Conservation (phyloP, 768 basidiomycete genomes). For the Plicaturopsis crispa region DNA sequence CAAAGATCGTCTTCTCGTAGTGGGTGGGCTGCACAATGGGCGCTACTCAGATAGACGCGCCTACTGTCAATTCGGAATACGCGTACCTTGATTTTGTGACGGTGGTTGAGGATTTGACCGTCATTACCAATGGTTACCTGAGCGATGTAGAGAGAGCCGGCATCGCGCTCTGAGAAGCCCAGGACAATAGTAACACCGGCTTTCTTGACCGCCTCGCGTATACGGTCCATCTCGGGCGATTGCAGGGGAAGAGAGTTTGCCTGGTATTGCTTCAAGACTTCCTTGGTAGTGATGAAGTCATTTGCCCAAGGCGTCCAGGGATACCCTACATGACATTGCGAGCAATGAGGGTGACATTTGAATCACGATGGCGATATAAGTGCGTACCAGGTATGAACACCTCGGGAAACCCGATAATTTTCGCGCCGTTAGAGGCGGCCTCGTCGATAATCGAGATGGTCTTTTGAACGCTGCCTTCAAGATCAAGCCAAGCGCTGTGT, state of each 20-base stretch:
- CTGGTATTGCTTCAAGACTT: constrained; percentile 20
- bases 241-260: constrained; percentile 21
- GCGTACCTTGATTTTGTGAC: constrained; percentile 22
- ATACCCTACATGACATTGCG: constrained; percentile 14
- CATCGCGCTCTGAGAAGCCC: constrained; percentile 22
- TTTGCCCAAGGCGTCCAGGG: constrained; percentile 25
- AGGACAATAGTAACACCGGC: constrained; percentile 18
- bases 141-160: constrained; percentile 17
- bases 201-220: constrained; percentile 20
- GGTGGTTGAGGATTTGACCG: constrained; percentile 21
- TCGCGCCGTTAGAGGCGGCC: constrained; percentile 18
- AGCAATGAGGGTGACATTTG: background rate
- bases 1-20: constrained; percentile 23
- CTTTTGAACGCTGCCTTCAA: constrained; percentile 22
- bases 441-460: constrained; percentile 20
- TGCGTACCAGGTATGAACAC: constrained; percentile 19
- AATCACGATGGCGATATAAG: too few relatives aligned
- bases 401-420: constrained; percentile 23
- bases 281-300: constrained; percentile 17
- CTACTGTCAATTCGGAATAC: too few relatives aligned
- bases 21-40: constrained; percentile 18
- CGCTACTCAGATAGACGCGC: too few relatives aligned
- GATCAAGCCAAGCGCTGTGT: constrained; percentile 17
- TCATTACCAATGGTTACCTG: constrained; percentile 20
- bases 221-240: constrained; percentile 23